Evolutionary conservation across 345 rosid species (phyloP).

Genomic region (Populus pruinosa): DNA sequence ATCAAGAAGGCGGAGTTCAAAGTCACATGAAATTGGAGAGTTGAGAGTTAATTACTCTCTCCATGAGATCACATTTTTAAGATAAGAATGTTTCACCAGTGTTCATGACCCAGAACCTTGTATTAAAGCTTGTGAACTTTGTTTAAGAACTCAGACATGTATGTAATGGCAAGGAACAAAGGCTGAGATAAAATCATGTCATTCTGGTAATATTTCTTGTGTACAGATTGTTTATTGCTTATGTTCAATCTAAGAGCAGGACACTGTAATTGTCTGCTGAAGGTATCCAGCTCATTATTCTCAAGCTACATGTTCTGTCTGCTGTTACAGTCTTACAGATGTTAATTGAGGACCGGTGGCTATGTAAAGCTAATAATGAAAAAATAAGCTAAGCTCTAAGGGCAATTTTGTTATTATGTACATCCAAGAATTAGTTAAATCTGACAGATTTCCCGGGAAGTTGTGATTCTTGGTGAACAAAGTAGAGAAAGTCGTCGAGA

Average conservation of each 20-base stretch:
- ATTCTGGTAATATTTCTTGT: neutral
- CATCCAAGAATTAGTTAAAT: neutral
- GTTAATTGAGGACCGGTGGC: neutral
- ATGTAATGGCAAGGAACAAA: neutral
- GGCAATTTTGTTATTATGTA: neutral
- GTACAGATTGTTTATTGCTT: neutral
- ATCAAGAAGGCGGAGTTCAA: neutral
- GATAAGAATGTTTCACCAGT: neutral
- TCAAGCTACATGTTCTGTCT: neutral
- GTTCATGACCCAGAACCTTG: neutral
- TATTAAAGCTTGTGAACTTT: neutral
- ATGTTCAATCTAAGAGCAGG: neutral
- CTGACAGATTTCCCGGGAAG: constrained; percentile 19
- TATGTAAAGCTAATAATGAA: neutral
- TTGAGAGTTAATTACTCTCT: neutral
- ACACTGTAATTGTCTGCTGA: neutral
- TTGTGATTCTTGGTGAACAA: constrained; percentile 9
- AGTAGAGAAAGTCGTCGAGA: neutral
- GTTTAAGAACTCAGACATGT: neutral
- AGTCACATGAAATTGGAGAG: neutral
- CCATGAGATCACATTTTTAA: neutral
- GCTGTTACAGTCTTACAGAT: neutral
- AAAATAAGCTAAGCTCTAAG: neutral
- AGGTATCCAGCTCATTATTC: neutral
- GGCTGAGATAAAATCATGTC: neutral